These are phyloP conservation scores for Neophaeococcomyces aloes DNA, from an alignment of 2,329 filamentous ascomycete species.

Conservation along the genomic window DNA sequence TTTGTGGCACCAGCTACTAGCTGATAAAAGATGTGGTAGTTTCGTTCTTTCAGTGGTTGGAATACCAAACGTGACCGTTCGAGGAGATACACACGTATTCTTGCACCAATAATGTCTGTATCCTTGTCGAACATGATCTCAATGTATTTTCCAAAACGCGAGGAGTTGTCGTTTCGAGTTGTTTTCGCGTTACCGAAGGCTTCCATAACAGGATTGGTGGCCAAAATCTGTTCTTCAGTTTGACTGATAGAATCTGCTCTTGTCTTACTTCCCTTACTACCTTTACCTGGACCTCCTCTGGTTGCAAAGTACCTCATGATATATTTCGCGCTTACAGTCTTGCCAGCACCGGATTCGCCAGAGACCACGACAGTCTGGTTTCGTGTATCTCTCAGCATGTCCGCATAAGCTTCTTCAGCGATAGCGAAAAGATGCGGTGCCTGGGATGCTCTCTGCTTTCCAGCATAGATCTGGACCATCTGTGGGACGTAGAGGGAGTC, in stretches of 20 bases:
- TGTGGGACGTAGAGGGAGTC: constrained; percentile 97
- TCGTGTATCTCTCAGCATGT: constrained; percentile 91
- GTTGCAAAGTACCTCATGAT: constrained; percentile 99
- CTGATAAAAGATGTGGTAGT: constrained; percentile 99
- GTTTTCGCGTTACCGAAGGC: constrained; percentile 99
- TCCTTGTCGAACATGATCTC: constrained; percentile 97
- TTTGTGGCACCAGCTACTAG: constrained; percentile 86
- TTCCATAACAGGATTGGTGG: constrained; percentile 99
- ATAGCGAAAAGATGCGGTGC: constrained; percentile 98
- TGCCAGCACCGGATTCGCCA: constrained; percentile 94
- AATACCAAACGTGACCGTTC: constrained; percentile 94
- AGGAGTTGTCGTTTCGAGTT: constrained; percentile 98
- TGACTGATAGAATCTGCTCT: constrained; percentile 73
- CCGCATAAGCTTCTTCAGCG: constrained; percentile 95
- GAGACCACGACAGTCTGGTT: constrained; percentile 99
- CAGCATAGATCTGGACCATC: constrained; percentile 99
- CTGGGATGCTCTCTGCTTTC: constrained; percentile 90
- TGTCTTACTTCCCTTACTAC: constrained; percentile 65
- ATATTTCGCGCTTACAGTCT: constrained; percentile 98
- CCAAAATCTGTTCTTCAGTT: constrained; percentile 95
- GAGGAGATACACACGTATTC: constrained; percentile 89
- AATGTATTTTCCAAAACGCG: constrained; percentile 97
- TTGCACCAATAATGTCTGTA: constrained; percentile 94
- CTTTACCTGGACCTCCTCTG: constrained; percentile 82
- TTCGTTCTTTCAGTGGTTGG: constrained; percentile 92